Evolutionary conservation across 2,329 filamentous ascomycete species (phyloP).

Genomic region (Colletotrichum sp.): DNA sequence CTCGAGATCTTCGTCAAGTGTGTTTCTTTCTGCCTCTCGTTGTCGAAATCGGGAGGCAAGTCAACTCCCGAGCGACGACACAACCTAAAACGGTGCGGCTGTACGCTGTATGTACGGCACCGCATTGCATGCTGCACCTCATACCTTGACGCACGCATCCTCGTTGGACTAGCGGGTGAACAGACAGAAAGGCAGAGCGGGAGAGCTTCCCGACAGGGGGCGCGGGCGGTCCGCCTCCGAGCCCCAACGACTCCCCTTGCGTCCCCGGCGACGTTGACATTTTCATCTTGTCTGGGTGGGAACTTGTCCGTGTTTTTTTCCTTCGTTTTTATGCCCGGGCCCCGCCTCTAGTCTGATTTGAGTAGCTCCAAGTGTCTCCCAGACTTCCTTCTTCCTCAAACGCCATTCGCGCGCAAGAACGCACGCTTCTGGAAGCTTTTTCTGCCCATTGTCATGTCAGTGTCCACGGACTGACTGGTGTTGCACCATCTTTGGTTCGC

Average conservation of each 20-base stretch:
- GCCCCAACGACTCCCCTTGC: not conserved
- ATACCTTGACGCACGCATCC: not conserved
- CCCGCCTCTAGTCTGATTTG: not conserved
- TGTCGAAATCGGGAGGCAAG: not conserved
- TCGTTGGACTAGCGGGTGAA: not conserved
- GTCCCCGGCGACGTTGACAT: slow-evolving; percentile 11
- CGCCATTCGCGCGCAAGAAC: not conserved
- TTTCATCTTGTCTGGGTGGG: not conserved
- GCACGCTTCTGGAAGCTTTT: slow-evolving; percentile 6
- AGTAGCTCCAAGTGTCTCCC: not conserved
- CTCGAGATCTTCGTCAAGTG: not conserved
- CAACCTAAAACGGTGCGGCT: not conserved
- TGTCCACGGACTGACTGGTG: not conserved
- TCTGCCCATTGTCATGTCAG: not conserved
- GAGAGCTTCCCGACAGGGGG: not conserved
- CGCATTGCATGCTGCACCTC: not conserved
- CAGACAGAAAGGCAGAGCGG: not conserved
- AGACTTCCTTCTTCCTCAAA: not conserved
- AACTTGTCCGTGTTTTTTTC: not conserved
- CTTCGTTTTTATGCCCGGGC: not conserved
- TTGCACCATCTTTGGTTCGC: not conserved
- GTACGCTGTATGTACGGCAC: not conserved
- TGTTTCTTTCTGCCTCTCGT: not conserved
- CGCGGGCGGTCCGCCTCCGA: not conserved
- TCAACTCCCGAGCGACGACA: not conserved